A percentile compares a stretch with the other conserved stretches of the same genome.
Conservation (phyloP, 2,329 filamentous ascomycete genomes). For the Penicillium sp. region DNA sequence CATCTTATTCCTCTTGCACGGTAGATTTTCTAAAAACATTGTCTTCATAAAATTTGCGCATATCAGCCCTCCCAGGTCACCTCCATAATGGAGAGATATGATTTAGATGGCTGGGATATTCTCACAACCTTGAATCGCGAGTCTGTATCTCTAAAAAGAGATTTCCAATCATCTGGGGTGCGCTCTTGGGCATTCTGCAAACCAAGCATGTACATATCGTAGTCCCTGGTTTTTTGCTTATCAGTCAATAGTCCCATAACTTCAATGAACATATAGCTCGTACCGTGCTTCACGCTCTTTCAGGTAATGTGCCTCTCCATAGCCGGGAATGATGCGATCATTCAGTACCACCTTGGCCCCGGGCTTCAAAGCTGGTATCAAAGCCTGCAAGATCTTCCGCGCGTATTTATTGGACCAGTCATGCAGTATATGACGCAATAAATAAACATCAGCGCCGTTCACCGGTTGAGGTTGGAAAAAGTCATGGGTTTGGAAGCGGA, state of each 20-base stretch:
- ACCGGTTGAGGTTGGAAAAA: constrained; percentile 41
- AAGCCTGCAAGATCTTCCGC: constrained; percentile 34
- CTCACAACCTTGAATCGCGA: neutral
- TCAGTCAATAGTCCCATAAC: neutral
- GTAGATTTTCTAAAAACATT: neutral
- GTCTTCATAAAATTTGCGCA: neutral
- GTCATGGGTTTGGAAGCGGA: constrained; percentile 35
- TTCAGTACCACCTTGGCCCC: constrained; percentile 10
- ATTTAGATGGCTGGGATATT: constrained; percentile 1
- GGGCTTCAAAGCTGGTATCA: constrained; percentile 35
- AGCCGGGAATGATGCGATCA: constrained; percentile 5
- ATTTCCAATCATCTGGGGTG: constrained; percentile 2
- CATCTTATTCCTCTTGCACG: neutral
- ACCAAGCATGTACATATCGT: constrained; percentile 5
- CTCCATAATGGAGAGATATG: constrained; percentile 3
- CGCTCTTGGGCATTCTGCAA: constrained; percentile 3
- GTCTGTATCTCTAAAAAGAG: neutral
- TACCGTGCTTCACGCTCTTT: constrained; percentile 5
- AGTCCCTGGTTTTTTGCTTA: constrained; percentile 1
- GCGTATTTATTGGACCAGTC: constrained; percentile 43
- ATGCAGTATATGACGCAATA: constrained; percentile 42
- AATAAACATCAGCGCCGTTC: constrained; percentile 33
- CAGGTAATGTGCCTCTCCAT: constrained; percentile 2
- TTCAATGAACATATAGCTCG: neutral
- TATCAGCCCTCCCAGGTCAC: constrained; percentile 2